Evolutionary conservation across 106 monocot species (phyloP).

Genomic region (Gastrodia elata): DNA sequence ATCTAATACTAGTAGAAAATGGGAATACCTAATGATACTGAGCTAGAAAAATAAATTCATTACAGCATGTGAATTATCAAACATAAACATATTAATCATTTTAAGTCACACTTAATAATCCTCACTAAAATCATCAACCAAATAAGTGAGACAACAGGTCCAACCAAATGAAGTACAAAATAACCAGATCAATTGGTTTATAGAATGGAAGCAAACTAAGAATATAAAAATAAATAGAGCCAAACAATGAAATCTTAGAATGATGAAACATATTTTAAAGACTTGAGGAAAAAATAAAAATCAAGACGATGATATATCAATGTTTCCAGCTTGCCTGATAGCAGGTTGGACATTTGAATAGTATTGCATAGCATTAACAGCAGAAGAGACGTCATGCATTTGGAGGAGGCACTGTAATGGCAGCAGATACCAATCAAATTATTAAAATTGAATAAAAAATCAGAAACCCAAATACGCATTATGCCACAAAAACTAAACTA

Average conservation of each 20-base stretch:
- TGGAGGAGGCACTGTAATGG: constrained; percentile 49
- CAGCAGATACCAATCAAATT: background rate
- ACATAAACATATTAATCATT: background rate
- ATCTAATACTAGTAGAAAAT: background rate
- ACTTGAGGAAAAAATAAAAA: background rate
- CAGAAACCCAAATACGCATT: no score
- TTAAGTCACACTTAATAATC: background rate
- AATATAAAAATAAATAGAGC: background rate
- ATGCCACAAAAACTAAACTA: no score
- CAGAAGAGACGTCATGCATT: constrained; percentile 49
- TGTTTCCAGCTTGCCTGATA: constrained; percentile 24
- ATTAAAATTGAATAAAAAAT: background rate
- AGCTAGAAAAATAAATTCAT: background rate
- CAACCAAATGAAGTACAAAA: no score
- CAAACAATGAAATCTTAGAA: background rate
- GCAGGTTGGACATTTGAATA: constrained; percentile 49
- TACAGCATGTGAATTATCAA: background rate
- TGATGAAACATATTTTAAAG: background rate
- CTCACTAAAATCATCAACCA: background rate
- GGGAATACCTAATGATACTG: background rate
- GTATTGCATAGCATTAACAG: constrained; percentile 41
- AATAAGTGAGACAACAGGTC: background rate
- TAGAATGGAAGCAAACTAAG: background rate
- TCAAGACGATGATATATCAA: background rate
- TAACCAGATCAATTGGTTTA: background rate